Percentiles rank a stretch among this genome's conserved stretches.
phyloP scores from a whole-genome alignment of 1,284 basidiomycete species.

The Rhodotorula sp. region DNA sequence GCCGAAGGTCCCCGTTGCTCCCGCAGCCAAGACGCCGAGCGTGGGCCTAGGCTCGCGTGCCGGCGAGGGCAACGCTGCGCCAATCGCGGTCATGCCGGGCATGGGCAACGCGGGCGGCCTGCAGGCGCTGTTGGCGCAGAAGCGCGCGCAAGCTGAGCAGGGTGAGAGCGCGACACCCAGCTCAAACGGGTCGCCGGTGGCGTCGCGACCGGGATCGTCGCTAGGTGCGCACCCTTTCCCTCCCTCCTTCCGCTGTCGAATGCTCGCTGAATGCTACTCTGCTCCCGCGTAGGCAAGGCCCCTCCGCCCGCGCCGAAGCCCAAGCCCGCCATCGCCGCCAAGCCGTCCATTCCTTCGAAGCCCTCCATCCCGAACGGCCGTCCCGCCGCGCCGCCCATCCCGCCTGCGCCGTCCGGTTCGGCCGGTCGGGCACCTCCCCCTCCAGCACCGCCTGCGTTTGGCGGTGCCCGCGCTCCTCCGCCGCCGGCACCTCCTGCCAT shows the following conservation, averaged over 20 bases:
- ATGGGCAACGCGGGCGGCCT: slow-evolving; percentile 53
- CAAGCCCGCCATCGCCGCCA: slow-evolving; percentile 55
- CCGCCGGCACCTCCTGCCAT: slow-evolving; percentile 11
- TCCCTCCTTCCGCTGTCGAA: no score
- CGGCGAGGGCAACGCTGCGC: slow-evolving; percentile 50
- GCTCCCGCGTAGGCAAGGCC: slow-evolving; percentile 12
- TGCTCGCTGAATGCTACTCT: background rate
- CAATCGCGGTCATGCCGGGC: slow-evolving; percentile 53
- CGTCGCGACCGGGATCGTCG: slow-evolving; percentile 27
- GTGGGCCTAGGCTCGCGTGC: slow-evolving; percentile 37
- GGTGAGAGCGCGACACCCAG: slow-evolving; percentile 15
- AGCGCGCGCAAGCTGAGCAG: slow-evolving; percentile 50
- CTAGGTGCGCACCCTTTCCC: slow-evolving; percentile 25
- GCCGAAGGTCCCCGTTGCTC: slow-evolving; percentile 46
- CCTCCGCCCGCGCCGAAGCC: slow-evolving; percentile 51
- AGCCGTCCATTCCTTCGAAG: slow-evolving; percentile 58
- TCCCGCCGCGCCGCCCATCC: background rate
- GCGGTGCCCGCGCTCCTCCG: background rate
- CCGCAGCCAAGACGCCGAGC: slow-evolving; percentile 43
- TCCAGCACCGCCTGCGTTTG: slow-evolving; percentile 10
- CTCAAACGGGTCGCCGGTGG: slow-evolving; percentile 17
- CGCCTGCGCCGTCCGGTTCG: background rate
- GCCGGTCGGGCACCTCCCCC: slow-evolving; percentile 10
- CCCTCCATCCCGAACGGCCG: slow-evolving; percentile 45
- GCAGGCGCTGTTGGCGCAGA: slow-evolving; percentile 53